Conservation (phyloP, 140 eudicot genomes). For the Stevia rebaudiana region DNA sequence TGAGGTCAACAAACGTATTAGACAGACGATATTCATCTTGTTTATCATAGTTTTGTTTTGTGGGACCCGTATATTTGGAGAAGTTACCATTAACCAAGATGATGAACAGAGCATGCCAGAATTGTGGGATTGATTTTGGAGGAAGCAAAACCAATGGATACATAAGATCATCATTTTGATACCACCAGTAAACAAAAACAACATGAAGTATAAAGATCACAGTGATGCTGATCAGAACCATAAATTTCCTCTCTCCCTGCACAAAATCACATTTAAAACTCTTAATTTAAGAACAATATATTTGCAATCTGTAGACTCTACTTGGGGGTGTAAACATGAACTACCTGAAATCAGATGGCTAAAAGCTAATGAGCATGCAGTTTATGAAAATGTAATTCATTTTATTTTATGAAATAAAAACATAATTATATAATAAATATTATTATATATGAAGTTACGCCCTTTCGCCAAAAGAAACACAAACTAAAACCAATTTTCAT, state of each 20-base stretch:
- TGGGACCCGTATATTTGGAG: background rate
- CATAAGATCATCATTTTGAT: constrained; percentile 38
- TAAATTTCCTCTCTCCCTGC: constrained; percentile 48
- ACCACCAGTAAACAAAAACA: constrained; percentile 46
- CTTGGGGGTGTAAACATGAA: too few species aligned
- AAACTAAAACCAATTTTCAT: background rate
- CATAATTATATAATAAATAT: too few species aligned
- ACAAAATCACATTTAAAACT: constrained; percentile 14
- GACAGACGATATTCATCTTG: background rate
- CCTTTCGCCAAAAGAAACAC: background rate
- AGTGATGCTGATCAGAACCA: constrained; percentile 36
- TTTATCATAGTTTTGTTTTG: background rate
- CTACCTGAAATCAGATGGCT: too few species aligned
- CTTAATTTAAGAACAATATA: background rate
- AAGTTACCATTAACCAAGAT: constrained; percentile 48
- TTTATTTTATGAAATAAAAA: too few species aligned
- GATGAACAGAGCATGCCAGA: constrained; percentile 49
- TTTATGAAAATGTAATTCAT: too few species aligned
- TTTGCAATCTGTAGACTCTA: too few species aligned
- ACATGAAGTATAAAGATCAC: constrained; percentile 39
- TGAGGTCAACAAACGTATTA: constrained; percentile 16
- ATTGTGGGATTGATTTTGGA: constrained; percentile 45
- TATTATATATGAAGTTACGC: too few species aligned
- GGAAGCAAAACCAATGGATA: constrained; percentile 48
- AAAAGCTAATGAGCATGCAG: too few species aligned